These are phyloP conservation scores for Lactarius indigo DNA, from an alignment of 768 basidiomycete species.

Conservation along the genomic window DNA sequence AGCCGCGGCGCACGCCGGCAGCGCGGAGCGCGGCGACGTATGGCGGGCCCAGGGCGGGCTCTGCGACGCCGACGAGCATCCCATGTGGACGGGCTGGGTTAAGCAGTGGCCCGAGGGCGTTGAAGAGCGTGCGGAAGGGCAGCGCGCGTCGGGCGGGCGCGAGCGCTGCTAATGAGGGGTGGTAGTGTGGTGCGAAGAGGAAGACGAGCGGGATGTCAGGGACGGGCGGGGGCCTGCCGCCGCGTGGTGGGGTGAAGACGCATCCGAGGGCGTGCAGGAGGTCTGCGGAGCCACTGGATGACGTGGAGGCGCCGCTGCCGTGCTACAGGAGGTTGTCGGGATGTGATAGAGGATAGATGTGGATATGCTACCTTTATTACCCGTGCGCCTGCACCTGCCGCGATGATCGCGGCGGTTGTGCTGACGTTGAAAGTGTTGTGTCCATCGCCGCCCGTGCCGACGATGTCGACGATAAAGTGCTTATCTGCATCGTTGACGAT, in stretches of 20 bases:
- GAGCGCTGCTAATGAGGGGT: constrained; percentile 78
- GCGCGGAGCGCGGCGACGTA: constrained; percentile 75
- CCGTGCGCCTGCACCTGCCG: constrained; percentile 89
- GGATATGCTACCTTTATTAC: constrained; percentile 69
- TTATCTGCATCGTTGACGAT: constrained; percentile 52
- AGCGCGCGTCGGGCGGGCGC: constrained; percentile 82
- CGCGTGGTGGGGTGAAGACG: constrained; percentile 61
- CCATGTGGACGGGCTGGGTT: constrained; percentile 84
- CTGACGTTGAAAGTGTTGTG: constrained; percentile 97
- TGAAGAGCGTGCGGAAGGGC: constrained; percentile 96
- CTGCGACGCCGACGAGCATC: constrained; percentile 91
- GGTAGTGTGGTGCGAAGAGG: constrained; percentile 92
- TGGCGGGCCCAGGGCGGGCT: constrained; percentile 70
- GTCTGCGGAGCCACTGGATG: constrained; percentile 92
- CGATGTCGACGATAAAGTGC: constrained; percentile 76
- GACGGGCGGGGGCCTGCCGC: constrained; percentile 54
- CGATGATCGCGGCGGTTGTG: constrained; percentile 90
- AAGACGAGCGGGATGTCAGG: constrained; percentile 79
- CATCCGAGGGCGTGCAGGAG: constrained; percentile 83
- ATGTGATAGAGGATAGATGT: constrained; percentile 24
- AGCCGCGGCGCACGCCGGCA: constrained; percentile 73
- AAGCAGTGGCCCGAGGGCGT: constrained; percentile 89
- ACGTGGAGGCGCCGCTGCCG: constrained; percentile 87
- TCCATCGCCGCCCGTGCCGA: constrained; percentile 94
- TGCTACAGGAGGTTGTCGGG: constrained; percentile 55